A percentile compares a stretch with the other conserved stretches of the same genome.
These are phyloP conservation scores for Metarhizium anisopliae DNA, from an alignment of 2,329 filamentous ascomycete genomes.

Conservation along the genomic window DNA sequence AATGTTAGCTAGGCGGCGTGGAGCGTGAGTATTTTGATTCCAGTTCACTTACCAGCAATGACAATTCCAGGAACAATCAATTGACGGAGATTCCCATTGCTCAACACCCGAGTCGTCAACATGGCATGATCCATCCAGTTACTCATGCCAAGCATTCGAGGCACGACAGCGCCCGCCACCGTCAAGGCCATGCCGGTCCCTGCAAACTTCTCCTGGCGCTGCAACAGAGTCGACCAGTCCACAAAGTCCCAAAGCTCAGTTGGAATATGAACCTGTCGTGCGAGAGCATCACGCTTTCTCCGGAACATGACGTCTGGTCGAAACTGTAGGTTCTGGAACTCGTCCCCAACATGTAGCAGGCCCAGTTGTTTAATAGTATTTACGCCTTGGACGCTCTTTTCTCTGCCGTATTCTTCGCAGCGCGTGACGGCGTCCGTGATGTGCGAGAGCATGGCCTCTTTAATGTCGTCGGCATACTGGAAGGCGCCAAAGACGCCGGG, in stretches of 20 bases:
- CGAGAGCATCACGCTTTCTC: constrained; percentile 69
- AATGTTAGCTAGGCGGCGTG: neutral
- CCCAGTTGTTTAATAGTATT: constrained; percentile 83
- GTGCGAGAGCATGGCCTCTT: constrained; percentile 82
- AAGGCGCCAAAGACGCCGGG: constrained; percentile 79
- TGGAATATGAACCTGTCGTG: constrained; percentile 76
- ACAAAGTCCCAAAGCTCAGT: constrained; percentile 92
- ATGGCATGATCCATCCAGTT: constrained; percentile 86
- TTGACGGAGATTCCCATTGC: constrained; percentile 70
- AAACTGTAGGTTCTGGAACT: constrained; percentile 81
- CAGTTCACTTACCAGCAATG: constrained; percentile 58
- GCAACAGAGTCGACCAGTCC: constrained; percentile 72
- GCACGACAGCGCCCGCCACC: constrained; percentile 75
- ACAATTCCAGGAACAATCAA: constrained; percentile 75
- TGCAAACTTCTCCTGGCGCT: constrained; percentile 88
- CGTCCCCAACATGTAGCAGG: constrained; percentile 76
- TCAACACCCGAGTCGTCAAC: constrained; percentile 70
- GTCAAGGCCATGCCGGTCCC: constrained; percentile 93
- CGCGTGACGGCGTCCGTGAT: constrained; percentile 68
- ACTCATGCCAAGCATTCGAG: constrained; percentile 70
- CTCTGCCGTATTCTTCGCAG: constrained; percentile 81
- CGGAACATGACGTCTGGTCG: constrained; percentile 91
- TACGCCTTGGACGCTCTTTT: constrained; percentile 70
- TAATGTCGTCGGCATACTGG: constrained; percentile 87
- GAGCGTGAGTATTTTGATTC: neutral